Conservation (phyloP, 306 rosid species). For the Citrullus mucosospermus region DNA sequence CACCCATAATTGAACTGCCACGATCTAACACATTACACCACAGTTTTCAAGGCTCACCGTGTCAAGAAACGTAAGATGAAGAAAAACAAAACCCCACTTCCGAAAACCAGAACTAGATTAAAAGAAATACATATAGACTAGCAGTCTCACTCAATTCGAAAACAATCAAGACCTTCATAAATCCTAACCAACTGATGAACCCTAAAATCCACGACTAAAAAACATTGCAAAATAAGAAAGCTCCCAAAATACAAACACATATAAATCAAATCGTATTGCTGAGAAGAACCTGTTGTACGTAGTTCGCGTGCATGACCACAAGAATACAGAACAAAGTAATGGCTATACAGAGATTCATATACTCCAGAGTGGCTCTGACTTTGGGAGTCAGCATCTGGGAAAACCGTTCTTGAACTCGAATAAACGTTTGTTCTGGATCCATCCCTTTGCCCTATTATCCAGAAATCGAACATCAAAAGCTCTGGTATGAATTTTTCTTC, state of each 20-base stretch:
- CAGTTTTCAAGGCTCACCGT: background rate
- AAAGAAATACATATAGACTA: background rate
- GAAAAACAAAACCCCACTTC: background rate
- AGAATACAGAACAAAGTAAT: conserved; percentile 83
- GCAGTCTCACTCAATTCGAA: background rate
- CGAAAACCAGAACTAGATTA: background rate
- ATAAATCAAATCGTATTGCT: background rate
- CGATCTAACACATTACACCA: background rate
- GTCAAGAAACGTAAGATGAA: background rate
- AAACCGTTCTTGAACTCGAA: conserved; percentile 89
- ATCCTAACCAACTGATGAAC: background rate
- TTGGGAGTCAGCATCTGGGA: conserved; percentile 86
- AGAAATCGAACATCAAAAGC: background rate
- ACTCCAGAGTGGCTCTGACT: conserved; percentile 81
- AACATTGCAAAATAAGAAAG: background rate
- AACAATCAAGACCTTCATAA: background rate
- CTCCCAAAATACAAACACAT: background rate
- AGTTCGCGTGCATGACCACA: conserved; percentile 99
- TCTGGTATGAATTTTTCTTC: background rate
- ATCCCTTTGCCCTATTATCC: conserved; percentile 10
- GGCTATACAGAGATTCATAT: conserved; percentile 60
- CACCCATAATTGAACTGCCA: background rate
- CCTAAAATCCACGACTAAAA: conserved; percentile 12
- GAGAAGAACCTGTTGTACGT: conserved; percentile 72
- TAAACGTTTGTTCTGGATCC: conserved; percentile 98